These are phyloP conservation scores for Ceriops decandra DNA, from an alignment of 345 rosid genomes.

Conservation along the genomic window DNA sequence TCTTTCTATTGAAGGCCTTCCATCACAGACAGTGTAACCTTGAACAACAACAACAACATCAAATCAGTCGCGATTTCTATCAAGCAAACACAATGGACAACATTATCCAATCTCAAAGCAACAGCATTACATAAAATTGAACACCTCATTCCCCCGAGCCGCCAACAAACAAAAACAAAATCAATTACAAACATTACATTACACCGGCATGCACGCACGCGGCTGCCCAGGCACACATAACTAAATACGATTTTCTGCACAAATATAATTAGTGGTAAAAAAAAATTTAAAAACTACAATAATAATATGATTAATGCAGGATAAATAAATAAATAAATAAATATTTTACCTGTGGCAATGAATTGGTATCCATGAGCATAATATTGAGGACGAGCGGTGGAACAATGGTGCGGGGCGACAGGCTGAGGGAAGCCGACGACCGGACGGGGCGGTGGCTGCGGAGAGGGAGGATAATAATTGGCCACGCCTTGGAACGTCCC, in stretches of 20 bases:
- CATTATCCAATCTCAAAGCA: not conserved
- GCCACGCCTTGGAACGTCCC: slow-evolving; percentile 94
- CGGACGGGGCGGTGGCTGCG: slow-evolving; percentile 37
- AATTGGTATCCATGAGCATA: slow-evolving; percentile 46
- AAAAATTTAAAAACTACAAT: not conserved
- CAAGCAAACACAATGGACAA: not conserved
- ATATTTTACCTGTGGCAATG: slow-evolving; percentile 12
- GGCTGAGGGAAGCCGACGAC: slow-evolving; percentile 43
- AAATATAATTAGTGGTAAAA: too few species aligned
- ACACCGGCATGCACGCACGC: too few species aligned
- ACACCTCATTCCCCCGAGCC: not conserved
- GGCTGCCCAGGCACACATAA: too few species aligned
- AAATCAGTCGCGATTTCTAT: not conserved
- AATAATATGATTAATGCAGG: not conserved
- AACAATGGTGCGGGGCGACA: slow-evolving; percentile 20
- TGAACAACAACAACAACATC: slow-evolving; percentile 11
- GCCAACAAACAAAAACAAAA: not conserved
- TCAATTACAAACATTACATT: not conserved
- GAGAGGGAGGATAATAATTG: slow-evolving; percentile 51
- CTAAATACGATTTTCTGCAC: too few species aligned
- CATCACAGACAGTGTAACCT: slow-evolving; percentile 63
- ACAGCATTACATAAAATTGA: not conserved
- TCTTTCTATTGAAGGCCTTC: slow-evolving; percentile 39
- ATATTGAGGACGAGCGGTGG: slow-evolving; percentile 22
- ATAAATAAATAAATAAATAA: not conserved